Percentiles rank a stretch among this genome's conserved stretches.
Evolutionary conservation across 2,329 filamentous ascomycete genomes (phyloP).

Genomic region (Cercospora janseana): DNA sequence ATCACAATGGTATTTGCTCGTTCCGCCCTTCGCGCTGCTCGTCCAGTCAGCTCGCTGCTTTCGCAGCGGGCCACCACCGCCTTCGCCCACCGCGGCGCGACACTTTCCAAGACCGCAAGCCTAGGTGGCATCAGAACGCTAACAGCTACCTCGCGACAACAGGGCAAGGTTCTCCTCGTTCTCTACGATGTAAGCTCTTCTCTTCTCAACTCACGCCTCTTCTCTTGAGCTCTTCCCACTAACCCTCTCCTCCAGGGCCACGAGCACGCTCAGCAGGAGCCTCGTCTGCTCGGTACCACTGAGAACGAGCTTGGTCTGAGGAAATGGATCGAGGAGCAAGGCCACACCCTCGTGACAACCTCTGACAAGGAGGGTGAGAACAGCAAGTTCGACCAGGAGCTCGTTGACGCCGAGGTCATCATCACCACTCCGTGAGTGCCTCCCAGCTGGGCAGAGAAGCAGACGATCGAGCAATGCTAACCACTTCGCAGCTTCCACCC

Average conservation of each 20-base stretch:
- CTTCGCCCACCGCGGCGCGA: conserved; percentile 41
- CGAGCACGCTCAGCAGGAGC: conserved; percentile 84
- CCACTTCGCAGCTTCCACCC: conserved; percentile 75
- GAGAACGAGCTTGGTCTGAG: conserved; percentile 97
- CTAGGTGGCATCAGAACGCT: conserved; percentile 58
- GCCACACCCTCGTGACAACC: conserved; percentile 94
- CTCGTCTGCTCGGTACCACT: conserved; percentile 85
- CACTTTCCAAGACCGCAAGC: conserved; percentile 44
- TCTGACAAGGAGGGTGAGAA: conserved; percentile 94
- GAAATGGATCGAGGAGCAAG: conserved; percentile 96
- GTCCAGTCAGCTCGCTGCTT: conserved; percentile 52
- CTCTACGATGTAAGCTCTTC: conserved; percentile 75
- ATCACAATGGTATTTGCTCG: conserved; percentile 62
- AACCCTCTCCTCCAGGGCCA: conserved; percentile 54
- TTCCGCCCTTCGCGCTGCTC: conserved; percentile 58
- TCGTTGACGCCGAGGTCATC: conserved; percentile 96
- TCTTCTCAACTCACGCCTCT: background rate
- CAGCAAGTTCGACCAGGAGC: conserved; percentile 91
- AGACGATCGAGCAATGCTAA: conserved; percentile 4
- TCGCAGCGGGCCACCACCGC: conserved; percentile 41
- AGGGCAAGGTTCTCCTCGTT: conserved; percentile 95
- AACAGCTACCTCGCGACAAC: conserved; percentile 63
- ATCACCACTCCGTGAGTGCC: conserved; percentile 85
- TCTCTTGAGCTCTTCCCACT: conserved; percentile 2
- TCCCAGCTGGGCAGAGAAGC: background rate